Conservation (phyloP, 2,329 filamentous ascomycete genomes). For the Cladosporium sp. region DNA sequence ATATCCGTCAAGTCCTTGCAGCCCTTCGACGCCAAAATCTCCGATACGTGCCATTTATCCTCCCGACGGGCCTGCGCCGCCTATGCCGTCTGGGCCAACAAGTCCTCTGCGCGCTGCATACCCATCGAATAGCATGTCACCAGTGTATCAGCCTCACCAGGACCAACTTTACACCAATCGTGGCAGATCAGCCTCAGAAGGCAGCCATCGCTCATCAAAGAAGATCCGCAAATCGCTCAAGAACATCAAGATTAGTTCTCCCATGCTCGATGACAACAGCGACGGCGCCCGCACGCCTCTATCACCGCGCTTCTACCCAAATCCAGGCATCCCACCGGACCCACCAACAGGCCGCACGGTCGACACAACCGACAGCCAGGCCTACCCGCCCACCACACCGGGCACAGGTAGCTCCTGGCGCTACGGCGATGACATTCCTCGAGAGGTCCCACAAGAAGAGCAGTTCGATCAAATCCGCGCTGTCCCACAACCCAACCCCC, state of each 20-base stretch:
- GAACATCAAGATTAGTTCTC: constrained; percentile 59
- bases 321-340: constrained; percentile 56
- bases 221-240: constrained; percentile 44
- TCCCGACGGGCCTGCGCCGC: constrained; percentile 34
- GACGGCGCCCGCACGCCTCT: constrained; percentile 53
- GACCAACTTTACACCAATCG: neutral
- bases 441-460: constrained; percentile 16
- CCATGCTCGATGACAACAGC: constrained; percentile 47
- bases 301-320: constrained; percentile 55
- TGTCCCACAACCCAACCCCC: constrained; percentile 31
- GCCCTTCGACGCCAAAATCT: constrained; percentile 36
- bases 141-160: constrained; percentile 9
- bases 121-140: constrained; percentile 13
- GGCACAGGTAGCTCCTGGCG: constrained; percentile 30
- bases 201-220: constrained; percentile 18
- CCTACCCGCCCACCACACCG: constrained; percentile 33
- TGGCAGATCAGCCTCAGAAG: constrained; percentile 7
- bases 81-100: constrained; percentile 26
- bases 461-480: constrained; percentile 28
- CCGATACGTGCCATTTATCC: constrained; percentile 52
- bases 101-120: constrained; percentile 33
- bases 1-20: constrained; percentile 36
- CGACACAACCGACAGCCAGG: constrained; percentile 32
- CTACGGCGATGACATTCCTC: constrained; percentile 21
- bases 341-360: constrained; percentile 42